Evolutionary conservation across 2,329 filamentous ascomycete genomes (phyloP).

Genomic region (Parastagonospora nodorum): DNA sequence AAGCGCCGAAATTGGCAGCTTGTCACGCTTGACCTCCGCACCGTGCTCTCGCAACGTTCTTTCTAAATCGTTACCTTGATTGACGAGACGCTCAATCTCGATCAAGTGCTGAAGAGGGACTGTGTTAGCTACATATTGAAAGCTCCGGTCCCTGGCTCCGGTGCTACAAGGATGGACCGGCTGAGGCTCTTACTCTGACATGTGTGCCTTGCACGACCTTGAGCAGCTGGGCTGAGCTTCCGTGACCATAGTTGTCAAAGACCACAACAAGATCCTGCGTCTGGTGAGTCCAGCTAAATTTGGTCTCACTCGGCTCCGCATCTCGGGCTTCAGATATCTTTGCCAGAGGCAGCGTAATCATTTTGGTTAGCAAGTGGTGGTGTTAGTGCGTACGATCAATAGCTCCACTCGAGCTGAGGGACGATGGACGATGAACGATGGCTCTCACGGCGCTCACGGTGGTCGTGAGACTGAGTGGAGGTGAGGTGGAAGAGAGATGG

Average conservation of each 20-base stretch:
- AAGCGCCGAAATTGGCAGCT: constrained; percentile 53
- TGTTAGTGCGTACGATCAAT: constrained; percentile 16
- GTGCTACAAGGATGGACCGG: neutral
- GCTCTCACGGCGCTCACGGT: neutral
- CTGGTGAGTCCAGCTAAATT: constrained; percentile 45
- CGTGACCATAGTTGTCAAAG: constrained; percentile 37
- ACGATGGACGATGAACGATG: neutral
- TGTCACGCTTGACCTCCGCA: constrained; percentile 41
- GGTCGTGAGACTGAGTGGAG: neutral
- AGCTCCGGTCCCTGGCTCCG: neutral
- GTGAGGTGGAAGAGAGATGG: neutral
- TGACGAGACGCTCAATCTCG: constrained; percentile 30
- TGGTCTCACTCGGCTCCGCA: constrained; percentile 27
- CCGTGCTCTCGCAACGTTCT: constrained; percentile 28
- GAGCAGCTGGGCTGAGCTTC: constrained; percentile 37
- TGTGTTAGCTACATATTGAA: constrained; percentile 6
- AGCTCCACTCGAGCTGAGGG: neutral
- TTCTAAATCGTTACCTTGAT: constrained; percentile 22
- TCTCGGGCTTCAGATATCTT: constrained; percentile 43
- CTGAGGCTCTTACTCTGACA: constrained; percentile 46
- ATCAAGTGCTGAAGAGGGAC: constrained; percentile 23
- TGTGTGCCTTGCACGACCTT: constrained; percentile 49
- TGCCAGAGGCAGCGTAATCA: constrained; percentile 39
- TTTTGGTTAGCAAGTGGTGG: constrained; percentile 13
- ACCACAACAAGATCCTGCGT: constrained; percentile 37